phyloP scores from a whole-genome alignment of 2,329 filamentous ascomycete species.

The Stagonosporopsis rhizophila region DNA sequence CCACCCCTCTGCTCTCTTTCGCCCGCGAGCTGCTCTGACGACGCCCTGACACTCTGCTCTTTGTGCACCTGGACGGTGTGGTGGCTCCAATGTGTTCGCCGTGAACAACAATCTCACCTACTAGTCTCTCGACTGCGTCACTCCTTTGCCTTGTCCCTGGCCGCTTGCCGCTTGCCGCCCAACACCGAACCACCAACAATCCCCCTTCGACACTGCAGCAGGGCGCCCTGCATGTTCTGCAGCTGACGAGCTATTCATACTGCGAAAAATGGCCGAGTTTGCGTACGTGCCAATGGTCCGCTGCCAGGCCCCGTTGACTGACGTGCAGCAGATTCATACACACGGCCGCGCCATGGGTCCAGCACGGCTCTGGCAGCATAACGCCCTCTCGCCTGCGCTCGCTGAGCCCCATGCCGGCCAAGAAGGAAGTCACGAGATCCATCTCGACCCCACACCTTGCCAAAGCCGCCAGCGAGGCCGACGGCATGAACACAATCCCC shows the following conservation, averaged over 20 bases:
- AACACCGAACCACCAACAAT: conserved; percentile 15
- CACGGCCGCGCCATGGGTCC: conserved; percentile 46
- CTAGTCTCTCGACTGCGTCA: conserved; percentile 37
- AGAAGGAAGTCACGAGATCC: conserved; percentile 49
- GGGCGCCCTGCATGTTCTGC: conserved; percentile 20
- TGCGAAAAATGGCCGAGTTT: conserved; percentile 33
- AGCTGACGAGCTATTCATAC: conserved; percentile 8
- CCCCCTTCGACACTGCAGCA: background rate
- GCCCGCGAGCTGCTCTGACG: conserved; percentile 6
- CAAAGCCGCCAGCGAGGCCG: conserved; percentile 50
- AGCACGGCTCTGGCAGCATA: conserved; percentile 42
- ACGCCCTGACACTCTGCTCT: background rate
- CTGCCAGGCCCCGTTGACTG: background rate
- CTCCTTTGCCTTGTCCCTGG: conserved; percentile 40
- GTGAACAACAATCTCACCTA: conserved; percentile 11
- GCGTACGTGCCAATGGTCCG: conserved; percentile 24
- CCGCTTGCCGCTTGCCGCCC: conserved; percentile 18
- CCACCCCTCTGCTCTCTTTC: conserved; percentile 4
- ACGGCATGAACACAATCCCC: conserved; percentile 73
- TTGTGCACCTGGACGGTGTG: conserved; percentile 13
- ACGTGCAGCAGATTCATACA: conserved; percentile 40
- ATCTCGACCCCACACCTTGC: conserved; percentile 47
- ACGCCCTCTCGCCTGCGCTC: conserved; percentile 47
- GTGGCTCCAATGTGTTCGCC: conserved; percentile 17
- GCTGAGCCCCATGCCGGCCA: conserved; percentile 42